A percentile compares a stretch with the other conserved stretches of the same genome.
Evolutionary conservation across 768 basidiomycete species (phyloP).

Genomic region (Leccinum obscurum): DNA sequence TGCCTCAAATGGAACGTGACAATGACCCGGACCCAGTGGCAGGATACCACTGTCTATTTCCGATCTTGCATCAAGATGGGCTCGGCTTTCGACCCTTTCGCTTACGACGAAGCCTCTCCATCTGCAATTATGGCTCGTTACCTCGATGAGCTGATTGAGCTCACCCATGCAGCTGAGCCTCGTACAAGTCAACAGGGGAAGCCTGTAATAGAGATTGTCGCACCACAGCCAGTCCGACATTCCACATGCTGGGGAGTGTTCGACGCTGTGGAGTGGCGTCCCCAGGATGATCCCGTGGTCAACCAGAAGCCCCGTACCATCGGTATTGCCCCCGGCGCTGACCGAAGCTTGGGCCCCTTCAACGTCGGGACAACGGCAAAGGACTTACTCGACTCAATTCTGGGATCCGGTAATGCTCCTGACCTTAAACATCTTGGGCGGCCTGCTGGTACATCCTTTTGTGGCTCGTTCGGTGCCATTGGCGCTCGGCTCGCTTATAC

Average conservation of each 20-base stretch:
- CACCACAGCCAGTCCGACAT: slow-evolving; percentile 17
- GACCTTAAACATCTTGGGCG: slow-evolving; percentile 7
- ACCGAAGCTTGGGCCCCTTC: slow-evolving; percentile 1
- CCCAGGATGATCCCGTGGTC: slow-evolving; percentile 31
- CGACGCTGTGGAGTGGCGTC: slow-evolving; percentile 28
- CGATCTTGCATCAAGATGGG: slow-evolving; percentile 29
- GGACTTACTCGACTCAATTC: slow-evolving; percentile 31
- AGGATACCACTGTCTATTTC: slow-evolving; percentile 23
- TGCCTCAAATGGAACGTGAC: slow-evolving; percentile 26
- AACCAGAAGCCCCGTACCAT: slow-evolving; percentile 28
- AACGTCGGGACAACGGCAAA: slow-evolving; percentile 21
- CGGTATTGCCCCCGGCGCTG: slow-evolving; percentile 32
- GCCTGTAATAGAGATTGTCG: slow-evolving; percentile 9
- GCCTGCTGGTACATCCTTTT: slow-evolving; percentile 24
- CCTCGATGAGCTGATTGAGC: slow-evolving; percentile 22
- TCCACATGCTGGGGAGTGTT: slow-evolving; percentile 13
- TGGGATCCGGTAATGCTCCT: slow-evolving; percentile 12
- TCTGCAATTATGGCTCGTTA: slow-evolving; percentile 16
- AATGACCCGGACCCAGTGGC: slow-evolving; percentile 23
- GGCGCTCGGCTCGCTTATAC: slow-evolving; percentile 24
- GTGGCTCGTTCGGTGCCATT: slow-evolving; percentile 27
- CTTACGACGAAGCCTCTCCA: slow-evolving; percentile 16
- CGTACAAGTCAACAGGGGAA: neutral
- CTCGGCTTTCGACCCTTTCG: slow-evolving; percentile 26
- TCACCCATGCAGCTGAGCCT: slow-evolving; percentile 6